These are phyloP conservation scores for Colletotrichum sp. DNA, from an alignment of 2,329 filamentous ascomycete species.

Conservation along the genomic window DNA sequence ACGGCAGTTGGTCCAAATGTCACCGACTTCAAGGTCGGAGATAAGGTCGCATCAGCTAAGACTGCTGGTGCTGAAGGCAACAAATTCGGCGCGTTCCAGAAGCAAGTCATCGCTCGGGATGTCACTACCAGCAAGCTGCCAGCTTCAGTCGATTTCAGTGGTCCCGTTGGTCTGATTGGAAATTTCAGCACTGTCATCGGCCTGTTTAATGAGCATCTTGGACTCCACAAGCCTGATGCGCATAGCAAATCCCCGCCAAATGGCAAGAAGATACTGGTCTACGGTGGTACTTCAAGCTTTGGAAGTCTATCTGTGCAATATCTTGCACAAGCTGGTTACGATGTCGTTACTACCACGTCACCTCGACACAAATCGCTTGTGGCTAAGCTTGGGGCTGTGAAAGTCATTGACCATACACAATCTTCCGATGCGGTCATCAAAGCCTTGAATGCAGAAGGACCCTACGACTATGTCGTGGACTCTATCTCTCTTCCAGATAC, in stretches of 20 bases:
- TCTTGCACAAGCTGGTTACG: constrained; percentile 44
- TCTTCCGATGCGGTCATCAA: constrained; percentile 20
- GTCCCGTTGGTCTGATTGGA: constrained; percentile 25
- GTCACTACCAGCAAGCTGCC: constrained; percentile 31
- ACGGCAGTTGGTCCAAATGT: constrained; percentile 25
- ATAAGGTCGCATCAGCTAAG: constrained; percentile 23
- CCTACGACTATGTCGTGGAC: constrained; percentile 31
- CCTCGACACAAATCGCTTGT: constrained; percentile 45
- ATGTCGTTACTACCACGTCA: constrained; percentile 47
- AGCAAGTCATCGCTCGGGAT: constrained; percentile 20
- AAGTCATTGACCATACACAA: constrained; percentile 49
- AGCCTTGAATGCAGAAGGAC: constrained; percentile 26
- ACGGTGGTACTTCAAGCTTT: constrained; percentile 54
- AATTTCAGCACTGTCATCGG: constrained; percentile 28
- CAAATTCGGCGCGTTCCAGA: constrained; percentile 9
- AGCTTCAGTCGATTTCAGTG: constrained; percentile 24
- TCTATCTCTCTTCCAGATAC: constrained; percentile 28
- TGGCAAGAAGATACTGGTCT: constrained; percentile 34
- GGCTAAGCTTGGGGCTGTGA: constrained; percentile 46
- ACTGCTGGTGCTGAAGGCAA: not conserved
- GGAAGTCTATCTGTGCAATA: constrained; percentile 52
- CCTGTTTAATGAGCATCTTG: constrained; percentile 27
- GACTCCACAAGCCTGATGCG: constrained; percentile 26
- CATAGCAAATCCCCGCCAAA: constrained; percentile 21
- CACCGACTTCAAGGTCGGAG: constrained; percentile 25